These are phyloP conservation scores for Laburnicola sp. DNA, from an alignment of 2,329 filamentous ascomycete genomes.

Conservation along the genomic window DNA sequence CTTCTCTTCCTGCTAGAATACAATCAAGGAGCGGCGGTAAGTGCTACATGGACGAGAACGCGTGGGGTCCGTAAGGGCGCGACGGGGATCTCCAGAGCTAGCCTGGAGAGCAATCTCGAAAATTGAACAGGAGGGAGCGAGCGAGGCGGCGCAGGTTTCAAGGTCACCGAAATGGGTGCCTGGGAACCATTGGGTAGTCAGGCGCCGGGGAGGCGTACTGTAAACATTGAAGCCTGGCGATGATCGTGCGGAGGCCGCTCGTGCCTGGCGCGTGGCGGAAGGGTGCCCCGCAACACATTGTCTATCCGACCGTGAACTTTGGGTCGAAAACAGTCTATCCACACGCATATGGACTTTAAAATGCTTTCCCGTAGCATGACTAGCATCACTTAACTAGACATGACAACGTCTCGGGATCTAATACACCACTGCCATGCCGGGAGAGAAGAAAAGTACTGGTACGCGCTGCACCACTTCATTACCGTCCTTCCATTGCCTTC, in stretches of 20 bases:
- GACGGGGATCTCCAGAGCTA: constrained; percentile 8
- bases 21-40: neutral
- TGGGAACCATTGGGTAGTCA: constrained; percentile 33
- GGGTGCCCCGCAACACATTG: neutral
- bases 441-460: constrained; percentile 38
- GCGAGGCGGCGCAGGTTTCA: constrained; percentile 13
- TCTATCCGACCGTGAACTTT: neutral
- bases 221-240: constrained; percentile 32
- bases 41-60: constrained; percentile 8
- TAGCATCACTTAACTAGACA: neutral
- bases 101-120: neutral
- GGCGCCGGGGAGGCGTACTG: constrained; percentile 25
- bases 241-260: neutral
- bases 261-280: constrained; percentile 7
- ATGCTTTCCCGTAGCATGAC: neutral
- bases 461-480: constrained; percentile 9
- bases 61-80: constrained; percentile 1
- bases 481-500: neutral
- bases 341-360: neutral
- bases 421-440: constrained; percentile 25
- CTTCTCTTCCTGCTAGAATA: neutral
- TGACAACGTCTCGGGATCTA: neutral
- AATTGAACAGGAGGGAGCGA: neutral
- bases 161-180: constrained; percentile 36
- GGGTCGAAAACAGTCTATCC: neutral